These are phyloP conservation scores for Pyrrhoderma noxium DNA, from an alignment of 1,284 basidiomycete species.

Conservation along the genomic window DNA sequence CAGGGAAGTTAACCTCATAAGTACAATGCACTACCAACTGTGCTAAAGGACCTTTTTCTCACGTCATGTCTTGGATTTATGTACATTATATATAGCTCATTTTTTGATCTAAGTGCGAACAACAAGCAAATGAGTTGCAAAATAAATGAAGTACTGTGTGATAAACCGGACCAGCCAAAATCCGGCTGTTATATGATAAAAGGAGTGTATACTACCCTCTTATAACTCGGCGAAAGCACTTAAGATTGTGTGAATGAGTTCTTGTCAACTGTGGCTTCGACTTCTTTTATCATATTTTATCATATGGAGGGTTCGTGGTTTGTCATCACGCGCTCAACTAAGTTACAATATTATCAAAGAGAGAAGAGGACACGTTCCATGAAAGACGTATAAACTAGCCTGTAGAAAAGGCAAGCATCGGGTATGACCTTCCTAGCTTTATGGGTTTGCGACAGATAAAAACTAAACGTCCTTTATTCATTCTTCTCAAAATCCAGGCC, in stretches of 20 bases:
- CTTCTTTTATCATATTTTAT: not conserved
- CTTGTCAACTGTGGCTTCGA: not conserved
- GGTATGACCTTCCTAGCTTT: too few relatives aligned
- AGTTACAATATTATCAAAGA: not conserved
- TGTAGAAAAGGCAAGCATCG: not conserved
- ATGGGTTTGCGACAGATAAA: too few relatives aligned
- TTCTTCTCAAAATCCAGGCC: too few relatives aligned
- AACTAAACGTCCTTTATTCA: too few relatives aligned
- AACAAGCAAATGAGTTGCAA: not conserved
- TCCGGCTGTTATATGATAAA: not conserved
- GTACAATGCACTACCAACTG: conserved; percentile 45
- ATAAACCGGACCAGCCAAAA: not conserved
- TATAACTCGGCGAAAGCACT: too few relatives aligned
- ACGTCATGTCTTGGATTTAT: not conserved
- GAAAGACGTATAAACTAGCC: not conserved
- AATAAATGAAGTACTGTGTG: not conserved
- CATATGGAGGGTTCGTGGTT: not conserved
- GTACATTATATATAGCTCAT: not conserved
- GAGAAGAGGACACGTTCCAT: not conserved
- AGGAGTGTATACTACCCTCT: not conserved
- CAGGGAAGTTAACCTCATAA: conserved; percentile 31
- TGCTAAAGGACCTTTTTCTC: conserved; percentile 35
- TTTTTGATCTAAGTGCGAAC: not conserved
- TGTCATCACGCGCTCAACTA: not conserved
- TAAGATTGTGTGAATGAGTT: too few relatives aligned